phyloP scores from a whole-genome alignment of 2,329 filamentous ascomycete genomes.

The Nannizziopsis arthrosporioides region DNA sequence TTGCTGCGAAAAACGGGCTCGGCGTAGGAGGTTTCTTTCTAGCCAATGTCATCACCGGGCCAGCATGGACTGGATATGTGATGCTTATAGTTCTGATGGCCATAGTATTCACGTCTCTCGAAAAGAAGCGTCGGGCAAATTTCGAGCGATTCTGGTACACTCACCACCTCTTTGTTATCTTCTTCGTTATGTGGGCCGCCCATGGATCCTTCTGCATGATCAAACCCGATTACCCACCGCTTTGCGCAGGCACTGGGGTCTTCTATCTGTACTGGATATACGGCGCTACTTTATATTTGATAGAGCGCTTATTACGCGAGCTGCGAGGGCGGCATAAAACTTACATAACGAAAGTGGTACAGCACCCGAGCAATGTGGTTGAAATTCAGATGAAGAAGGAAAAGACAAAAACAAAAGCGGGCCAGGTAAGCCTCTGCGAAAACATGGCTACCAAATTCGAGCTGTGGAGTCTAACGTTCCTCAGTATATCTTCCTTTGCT shows the following conservation, averaged over 20 bases:
- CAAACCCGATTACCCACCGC: constrained; percentile 67
- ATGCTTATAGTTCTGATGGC: constrained; percentile 69
- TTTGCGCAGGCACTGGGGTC: constrained; percentile 57
- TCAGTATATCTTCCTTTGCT: constrained; percentile 76
- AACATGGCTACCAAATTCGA: neutral
- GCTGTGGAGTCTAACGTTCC: neutral
- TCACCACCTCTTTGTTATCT: constrained; percentile 76
- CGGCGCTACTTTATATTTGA: constrained; percentile 66
- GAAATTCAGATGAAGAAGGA: constrained; percentile 91
- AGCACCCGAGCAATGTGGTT: constrained; percentile 78
- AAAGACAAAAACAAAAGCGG: constrained; percentile 66
- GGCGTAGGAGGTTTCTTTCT: constrained; percentile 67
- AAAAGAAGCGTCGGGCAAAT: constrained; percentile 67
- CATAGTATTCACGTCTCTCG: constrained; percentile 65
- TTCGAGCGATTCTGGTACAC: constrained; percentile 88
- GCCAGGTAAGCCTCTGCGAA: constrained; percentile 40
- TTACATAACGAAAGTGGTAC: constrained; percentile 77
- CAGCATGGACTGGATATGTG: constrained; percentile 75
- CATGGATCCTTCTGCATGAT: constrained; percentile 89
- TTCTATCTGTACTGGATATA: constrained; percentile 91
- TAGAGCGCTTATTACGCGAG: constrained; percentile 68
- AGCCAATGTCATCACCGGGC: constrained; percentile 66
- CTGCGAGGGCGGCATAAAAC: constrained; percentile 71
- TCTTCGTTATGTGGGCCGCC: constrained; percentile 85
- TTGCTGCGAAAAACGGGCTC: constrained; percentile 61